Evolutionary conservation across 345 rosid species (phyloP).

Genomic region (Noccaea caerulescens): DNA sequence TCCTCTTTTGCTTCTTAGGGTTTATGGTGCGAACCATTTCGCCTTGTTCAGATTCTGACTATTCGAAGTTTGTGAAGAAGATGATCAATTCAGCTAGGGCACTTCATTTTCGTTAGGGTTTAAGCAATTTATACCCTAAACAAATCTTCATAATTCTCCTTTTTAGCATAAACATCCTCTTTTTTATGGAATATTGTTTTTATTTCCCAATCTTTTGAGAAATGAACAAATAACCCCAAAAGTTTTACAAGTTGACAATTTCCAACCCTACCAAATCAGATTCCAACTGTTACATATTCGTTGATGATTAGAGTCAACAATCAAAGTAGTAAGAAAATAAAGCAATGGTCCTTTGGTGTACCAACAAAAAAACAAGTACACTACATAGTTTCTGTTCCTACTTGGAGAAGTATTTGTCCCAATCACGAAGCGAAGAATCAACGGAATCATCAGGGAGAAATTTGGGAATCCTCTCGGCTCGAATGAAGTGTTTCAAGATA

Average conservation of each 20-base stretch:
- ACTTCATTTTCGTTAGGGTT: slow-evolving; percentile 37
- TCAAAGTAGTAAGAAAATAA: slow-evolving; percentile 14
- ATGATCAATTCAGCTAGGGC: slow-evolving; percentile 24
- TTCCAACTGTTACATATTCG: slow-evolving; percentile 15
- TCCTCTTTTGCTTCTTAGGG: slow-evolving; percentile 79
- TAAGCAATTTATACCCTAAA: slow-evolving; percentile 30
- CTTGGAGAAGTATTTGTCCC: slow-evolving; percentile 44
- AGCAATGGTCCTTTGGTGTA: slow-evolving; percentile 10
- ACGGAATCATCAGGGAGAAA: slow-evolving; percentile 49
- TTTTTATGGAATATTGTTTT: neutral
- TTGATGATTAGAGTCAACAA: slow-evolving; percentile 35
- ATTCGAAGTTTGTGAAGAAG: neutral
- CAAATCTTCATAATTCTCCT: neutral
- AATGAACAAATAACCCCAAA: neutral
- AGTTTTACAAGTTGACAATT: neutral
- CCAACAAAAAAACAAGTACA: slow-evolving; percentile 33
- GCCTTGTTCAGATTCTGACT: neutral
- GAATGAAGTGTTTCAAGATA: slow-evolving; percentile 65
- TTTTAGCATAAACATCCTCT: slow-evolving; percentile 3
- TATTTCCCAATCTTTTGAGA: neutral
- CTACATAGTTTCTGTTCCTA: slow-evolving; percentile 17
- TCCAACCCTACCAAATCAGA: neutral
- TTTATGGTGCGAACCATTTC: slow-evolving; percentile 75
- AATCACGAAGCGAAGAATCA: slow-evolving; percentile 36
- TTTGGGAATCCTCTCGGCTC: slow-evolving; percentile 57